Evolutionary conservation across 306 rosid genomes (phyloP), one percentile per base, ranked within the genome.

Genomic region (Acacia crassicarpa): DNA sequence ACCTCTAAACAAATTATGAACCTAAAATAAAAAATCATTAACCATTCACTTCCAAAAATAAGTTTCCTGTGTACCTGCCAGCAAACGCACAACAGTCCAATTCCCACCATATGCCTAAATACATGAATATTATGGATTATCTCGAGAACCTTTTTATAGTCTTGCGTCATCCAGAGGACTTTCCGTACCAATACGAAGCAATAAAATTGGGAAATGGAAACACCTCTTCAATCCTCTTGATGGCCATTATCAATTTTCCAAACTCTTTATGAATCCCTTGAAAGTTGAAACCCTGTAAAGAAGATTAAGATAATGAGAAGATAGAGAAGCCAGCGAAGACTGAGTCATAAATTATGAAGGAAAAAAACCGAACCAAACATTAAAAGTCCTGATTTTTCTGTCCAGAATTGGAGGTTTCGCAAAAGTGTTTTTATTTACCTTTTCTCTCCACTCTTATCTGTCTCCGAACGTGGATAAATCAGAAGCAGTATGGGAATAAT

Each of bases 311-410:
- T 25, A 25, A 25, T 13, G 14, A 25, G 35, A 61, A 22, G 77
- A 19, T 72, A 20, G 5, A 16, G 23, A 78, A 66, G 25, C 22
- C 32, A 62, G 10, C 56, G 8, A 45, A 44, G 81, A 77, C 82
- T 4, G 13, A 82, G 74, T 69, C 67, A 66, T 66, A 66, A 32
- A 66, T 33, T 25, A 25, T 11, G 35, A 58, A 9, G 15, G 1
- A 22, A 58, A 23, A 27, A 61, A 61, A 11, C 75, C 62, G 71
- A 25, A 23, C 69, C 69, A 49, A 62, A 63, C 75, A 84, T 75
- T 76, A 66, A 79, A 32, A 3, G 1, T 66, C 14, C 32, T 17
- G 45, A 22, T 22, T 33, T 16, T 17, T 33, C 44, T 16, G 23
- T 30, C 41, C 69, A 15, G 40, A 63, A 30, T 27, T 19, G 27